Conservation (phyloP, 2,329 filamentous ascomycete genomes). For the Aspergillus japonicus region DNA sequence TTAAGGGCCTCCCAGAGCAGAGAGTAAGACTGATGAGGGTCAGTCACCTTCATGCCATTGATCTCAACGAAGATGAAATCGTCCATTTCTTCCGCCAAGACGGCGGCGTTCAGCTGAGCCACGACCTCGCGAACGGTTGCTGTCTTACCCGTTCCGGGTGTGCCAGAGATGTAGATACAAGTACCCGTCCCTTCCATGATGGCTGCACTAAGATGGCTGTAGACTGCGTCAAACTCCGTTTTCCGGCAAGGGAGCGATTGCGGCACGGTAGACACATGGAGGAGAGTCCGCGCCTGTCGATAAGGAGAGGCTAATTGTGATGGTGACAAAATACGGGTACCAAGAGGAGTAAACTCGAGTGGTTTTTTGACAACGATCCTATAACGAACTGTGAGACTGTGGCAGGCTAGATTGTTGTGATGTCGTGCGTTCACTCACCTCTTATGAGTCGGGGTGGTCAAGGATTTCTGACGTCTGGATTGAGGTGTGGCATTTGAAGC, state of each 20-base stretch:
- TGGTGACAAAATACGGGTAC: conserved; percentile 78
- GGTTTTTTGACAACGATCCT: conserved; percentile 77
- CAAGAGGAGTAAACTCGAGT: conserved; percentile 92
- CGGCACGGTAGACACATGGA: conserved; percentile 93
- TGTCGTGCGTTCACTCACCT: conserved; percentile 40
- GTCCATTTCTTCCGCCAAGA: conserved; percentile 85
- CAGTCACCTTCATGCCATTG: conserved; percentile 99
- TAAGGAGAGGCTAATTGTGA: conserved; percentile 78
- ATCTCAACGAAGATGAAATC: conserved; percentile 99
- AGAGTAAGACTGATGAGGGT: conserved; percentile 94
- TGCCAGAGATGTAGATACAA: conserved; percentile 99
- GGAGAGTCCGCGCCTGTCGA: conserved; percentile 79
- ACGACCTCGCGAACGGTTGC: conserved; percentile 96
- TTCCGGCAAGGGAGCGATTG: conserved; percentile 87
- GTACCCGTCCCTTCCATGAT: conserved; percentile 91
- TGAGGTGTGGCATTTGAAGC: conserved; percentile 46
- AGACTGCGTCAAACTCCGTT: conserved; percentile 86
- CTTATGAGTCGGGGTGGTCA: conserved; percentile 65
- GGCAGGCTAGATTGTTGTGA: conserved; percentile 21
- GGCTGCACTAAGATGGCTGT: conserved; percentile 88
- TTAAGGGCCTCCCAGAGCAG: conserved; percentile 94
- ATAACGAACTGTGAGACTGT: conserved; percentile 12
- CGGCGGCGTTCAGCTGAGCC: conserved; percentile 80
- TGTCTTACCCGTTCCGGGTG: conserved; percentile 94
- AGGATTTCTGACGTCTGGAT: conserved; percentile 42